Evolutionary conservation across 2,329 filamentous ascomycete species (phyloP).

Genomic region (Aspergillus sp.): DNA sequence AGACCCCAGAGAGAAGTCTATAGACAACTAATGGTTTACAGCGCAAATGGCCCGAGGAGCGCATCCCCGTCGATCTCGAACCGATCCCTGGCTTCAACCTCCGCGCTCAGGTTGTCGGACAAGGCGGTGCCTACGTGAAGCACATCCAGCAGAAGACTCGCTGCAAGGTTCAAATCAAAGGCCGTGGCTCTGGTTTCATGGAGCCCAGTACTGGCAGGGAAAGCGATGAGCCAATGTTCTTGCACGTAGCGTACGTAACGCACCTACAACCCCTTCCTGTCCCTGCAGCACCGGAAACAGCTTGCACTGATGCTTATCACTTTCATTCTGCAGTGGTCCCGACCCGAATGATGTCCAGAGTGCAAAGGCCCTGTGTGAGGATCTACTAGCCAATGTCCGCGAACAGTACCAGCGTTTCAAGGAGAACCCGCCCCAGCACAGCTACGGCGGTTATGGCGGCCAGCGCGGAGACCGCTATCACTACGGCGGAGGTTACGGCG

Average conservation of each 20-base stretch:
- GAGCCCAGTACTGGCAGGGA: constrained; percentile 85
- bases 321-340: constrained; percentile 65
- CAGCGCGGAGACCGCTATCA: constrained; percentile 53
- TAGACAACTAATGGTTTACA: constrained; percentile 39
- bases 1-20: no score
- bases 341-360: constrained; percentile 82
- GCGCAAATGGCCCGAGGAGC: constrained; percentile 99
- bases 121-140: constrained; percentile 93
- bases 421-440: constrained; percentile 69
- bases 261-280: neutral
- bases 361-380: constrained; percentile 85
- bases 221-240: constrained; percentile 94
- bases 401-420: constrained; percentile 92
- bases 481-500: constrained; percentile 44
- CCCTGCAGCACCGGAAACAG: neutral
- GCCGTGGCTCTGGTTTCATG: constrained; percentile 89
- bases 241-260: constrained; percentile 78
- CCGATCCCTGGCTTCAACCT: constrained; percentile 93
- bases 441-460: constrained; percentile 53
- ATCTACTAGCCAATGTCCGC: constrained; percentile 82
- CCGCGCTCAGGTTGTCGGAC: constrained; percentile 91
- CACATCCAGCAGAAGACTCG: constrained; percentile 95
- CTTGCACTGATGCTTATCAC: no score
- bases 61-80: constrained; percentile 86
- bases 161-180: constrained; percentile 97